Evolutionary conservation across 306 rosid genomes (phyloP), one percentile per base, ranked within the genome.

Genomic region (Erythrophleum fordii): DNA sequence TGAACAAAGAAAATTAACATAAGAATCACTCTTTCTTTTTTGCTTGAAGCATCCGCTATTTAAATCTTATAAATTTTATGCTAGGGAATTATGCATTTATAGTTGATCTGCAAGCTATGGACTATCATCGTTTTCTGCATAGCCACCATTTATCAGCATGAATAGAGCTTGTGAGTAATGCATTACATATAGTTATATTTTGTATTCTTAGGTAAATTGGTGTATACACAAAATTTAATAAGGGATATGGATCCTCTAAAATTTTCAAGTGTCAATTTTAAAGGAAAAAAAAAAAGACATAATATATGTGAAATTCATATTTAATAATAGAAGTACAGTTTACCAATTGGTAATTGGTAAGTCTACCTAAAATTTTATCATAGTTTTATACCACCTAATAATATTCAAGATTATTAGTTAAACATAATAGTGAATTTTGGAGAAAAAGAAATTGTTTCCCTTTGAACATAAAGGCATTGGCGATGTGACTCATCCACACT

Each of bases 401-500:
- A 31, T 8, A 16, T 34, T n/a, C 11, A 61, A 11, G 26, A 20
- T 16, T 12, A 31, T 0, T 39, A 37, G 5, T 62, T 31, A 17
- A 29, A 4, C 22, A 35, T 8, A 64, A 17, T 4, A 2, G 42
- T 14, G 5, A 4, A 10, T 17, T 35, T 8, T 31, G 42, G 39
- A 64, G 70, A 35, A 35, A 18, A 34, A 37, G 13, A 65, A n/a
- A 64, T 5, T 14, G 69, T 62, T 62, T 58, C 3, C 13, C 13
- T 29, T 31, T 26, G 22, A 35, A 51, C 8, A 14, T 16, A 31
- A 16, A 68, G 56, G 25, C 45, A 10, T 16, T 2, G 42, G 78
- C 53, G 34, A 73, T 64, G 60, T 53, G 69, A 62, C 44, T 62
- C 69, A 5, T 62, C 69, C n/a, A 80, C 58, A 61, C 23, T 62